A percentile compares a stretch with the other conserved stretches of the same genome.
These are phyloP conservation scores for Nakazawaea holstii DNA, from an alignment of 805 yeast genomes.

Conservation along the genomic window DNA sequence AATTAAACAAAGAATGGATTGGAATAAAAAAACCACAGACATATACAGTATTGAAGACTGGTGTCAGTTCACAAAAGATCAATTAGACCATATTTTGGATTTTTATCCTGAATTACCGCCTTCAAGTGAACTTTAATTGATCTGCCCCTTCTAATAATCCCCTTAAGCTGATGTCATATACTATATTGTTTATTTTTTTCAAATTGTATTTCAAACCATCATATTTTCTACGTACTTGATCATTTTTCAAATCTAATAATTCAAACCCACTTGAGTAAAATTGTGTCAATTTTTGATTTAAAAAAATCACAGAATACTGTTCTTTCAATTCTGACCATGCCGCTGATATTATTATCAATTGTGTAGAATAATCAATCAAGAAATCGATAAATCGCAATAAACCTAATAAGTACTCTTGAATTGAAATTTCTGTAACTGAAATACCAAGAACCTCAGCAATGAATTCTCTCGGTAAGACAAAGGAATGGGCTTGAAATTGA, in stretches of 20 bases:
- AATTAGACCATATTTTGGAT: constrained; percentile 36
- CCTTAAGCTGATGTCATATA: constrained; percentile 20
- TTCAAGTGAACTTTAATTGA: not conserved
- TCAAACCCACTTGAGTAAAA: constrained; percentile 24
- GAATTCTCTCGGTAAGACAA: not conserved
- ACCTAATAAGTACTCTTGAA: constrained; percentile 18
- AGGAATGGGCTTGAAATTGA: not conserved
- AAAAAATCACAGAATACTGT: constrained; percentile 12
- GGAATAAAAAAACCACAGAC: constrained; percentile 67
- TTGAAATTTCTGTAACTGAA: not conserved
- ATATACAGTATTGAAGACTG: constrained; percentile 52
- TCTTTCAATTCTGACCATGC: constrained; percentile 8
- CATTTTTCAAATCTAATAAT: constrained; percentile 26
- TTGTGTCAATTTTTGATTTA: constrained; percentile 21
- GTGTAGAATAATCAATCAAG: constrained; percentile 24
- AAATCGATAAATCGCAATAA: constrained; percentile 20
- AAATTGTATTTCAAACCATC: constrained; percentile 27
- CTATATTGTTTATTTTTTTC: constrained; percentile 23
- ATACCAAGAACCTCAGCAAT: not conserved
- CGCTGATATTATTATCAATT: constrained; percentile 19
- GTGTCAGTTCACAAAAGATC: constrained; percentile 36
- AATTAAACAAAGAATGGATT: constrained; percentile 60
- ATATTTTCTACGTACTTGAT: constrained; percentile 22
- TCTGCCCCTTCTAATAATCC: not conserved
- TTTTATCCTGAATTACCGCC: constrained; percentile 50